Evolutionary conservation across 164 flowering plant species (phyloP), one percentile per base, ranked within the genome.

Genomic region (Santalum album): DNA sequence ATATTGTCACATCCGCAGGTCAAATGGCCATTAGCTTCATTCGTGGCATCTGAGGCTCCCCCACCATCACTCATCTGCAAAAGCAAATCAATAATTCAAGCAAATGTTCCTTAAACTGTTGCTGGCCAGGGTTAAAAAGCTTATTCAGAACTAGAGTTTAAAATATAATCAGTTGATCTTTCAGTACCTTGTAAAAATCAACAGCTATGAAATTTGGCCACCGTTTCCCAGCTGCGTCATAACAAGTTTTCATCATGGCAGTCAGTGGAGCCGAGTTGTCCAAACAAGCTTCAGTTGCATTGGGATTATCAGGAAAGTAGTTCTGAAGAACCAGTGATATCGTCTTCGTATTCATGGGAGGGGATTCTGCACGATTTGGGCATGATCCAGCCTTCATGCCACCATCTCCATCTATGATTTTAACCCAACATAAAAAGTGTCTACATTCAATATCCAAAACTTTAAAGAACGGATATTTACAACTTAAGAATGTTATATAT

Each of bases 191-290:
- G 51, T 76, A 76, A 47, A 55, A 76, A 57, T 73, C 80, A 25
- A 76, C 80, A 18, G 80, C 69, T 20, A 76, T 67, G 65, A 73
- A 76, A 57, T 76, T 76, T 21, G 80, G 69, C 80, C 78, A 76
- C 53, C 80, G 59, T 21, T 73, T 54, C 14, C 70, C 78, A 51
- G 69, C 67, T 34, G 73, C 75, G 49, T 58, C 38, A 56, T 70
- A 57, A 57, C 80, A 76, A 17, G 75, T 71, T 11, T 61, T 64
- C 55, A 60, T 61, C 80, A 71, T 71, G 51, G 25, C 54, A 19
- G 42, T 53, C 20, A 76, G 52, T 2, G 78, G 54, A 56, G 69
- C 67, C 16, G 78, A 76, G 53, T 76, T 76, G 34, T 70, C 63
- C 43, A 44, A 27, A 42, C 80, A 76, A 51, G 63, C 65, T 25